Base-by-base conservation (phyloP, 2,329 filamentous ascomycete genomes). In the Knoxdaviesia proteae region DNA sequence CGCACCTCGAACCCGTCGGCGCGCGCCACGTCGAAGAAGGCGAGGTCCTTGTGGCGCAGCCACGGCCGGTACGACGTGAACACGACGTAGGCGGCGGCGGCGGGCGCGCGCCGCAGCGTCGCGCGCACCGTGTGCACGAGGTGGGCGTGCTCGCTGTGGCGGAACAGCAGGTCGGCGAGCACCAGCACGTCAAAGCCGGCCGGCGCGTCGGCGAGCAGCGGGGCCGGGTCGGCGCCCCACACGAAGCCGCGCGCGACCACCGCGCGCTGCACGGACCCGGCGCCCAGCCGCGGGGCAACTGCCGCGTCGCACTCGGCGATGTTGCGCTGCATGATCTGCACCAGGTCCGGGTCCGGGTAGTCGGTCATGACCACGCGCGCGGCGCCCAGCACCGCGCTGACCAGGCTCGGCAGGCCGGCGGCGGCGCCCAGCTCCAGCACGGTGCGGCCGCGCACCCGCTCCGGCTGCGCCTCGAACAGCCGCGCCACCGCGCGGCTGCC, bases 31-130 rank as follows among this genome's bases (percentile, higher is more conserved):
- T 86, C 80, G 54, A 94, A 94, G 62, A 94, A 94, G 4, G 70
- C 72, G 56, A 93, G 65, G 53, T 94, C 90, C 58, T 84, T 81
- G 48, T 86, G 71, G 52, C 81, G 67, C 54, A 94, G 64, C 87
- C 87, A 94, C 1, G 88, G 87, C 48, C 90, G 69, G 60, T 96
- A 94, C 20, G 84, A 87, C 0, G 87, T 93, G 62, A 94, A 96
- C 58, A 94, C 92, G 6, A 94, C 86, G 51, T 87, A 71, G 2
- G 86, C 84, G 43, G 68, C 68, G 40, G 78, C 73, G 2, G 63
- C 62, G 4, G 56, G 51, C 4, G 61, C 58, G 47, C 61, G 65
- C 50, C 68, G 71, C 52, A 94, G 59, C 10, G 80, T 82, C 53
- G 69, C 56, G 52, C 70, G 64, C 46, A 94, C 71, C 4, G 80